Evolutionary conservation across 1,284 basidiomycete genomes (phyloP), one percentile per base, ranked within the genome.

Genomic region (Psilocybe mexicana): DNA sequence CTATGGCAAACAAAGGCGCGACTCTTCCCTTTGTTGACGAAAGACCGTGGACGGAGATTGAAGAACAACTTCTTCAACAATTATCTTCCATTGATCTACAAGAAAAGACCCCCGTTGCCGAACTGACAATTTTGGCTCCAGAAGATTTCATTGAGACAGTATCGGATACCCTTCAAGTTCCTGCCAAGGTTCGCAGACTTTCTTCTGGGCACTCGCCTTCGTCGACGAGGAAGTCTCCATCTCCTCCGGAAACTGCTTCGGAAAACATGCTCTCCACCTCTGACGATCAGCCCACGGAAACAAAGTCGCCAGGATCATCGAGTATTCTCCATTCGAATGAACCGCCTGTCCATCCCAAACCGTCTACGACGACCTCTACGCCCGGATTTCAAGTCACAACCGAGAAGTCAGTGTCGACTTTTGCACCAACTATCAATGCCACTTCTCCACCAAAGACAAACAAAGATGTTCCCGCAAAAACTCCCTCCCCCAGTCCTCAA

Each of bases 1-100:
- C 61, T 26, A 77, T 87, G 58, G 91, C 90, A 6, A 86, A 85
- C 59, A 40, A 72, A 3, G 90, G 91, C 1, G 71, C 79, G 6
- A 56, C 65, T 6, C 56, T 77, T 43, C 74, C 78, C 0, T 61
- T 51, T 18, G 56, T 73, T 1, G 65, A 67, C 2, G 88, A 90
- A 45, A 74, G 77, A 36, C 79, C 90, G 61, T 92, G 88, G 88
- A 74, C 58, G 0, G 43, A 48, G 18, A 49, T 69, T 30, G 62
- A 66, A 46, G 48, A 51, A 30, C 54, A 62, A 42, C 60, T 72
- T 12, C 28, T 50, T 7, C 35, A 55, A 25, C 23, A 55, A 43
- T 54, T 69, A 7, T 42, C 46, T 0, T 45, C 40, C 46, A 55
- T 40, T 10, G 14, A 48, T 23, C 35, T 44, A 26, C 14, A 38